These are phyloP conservation scores for Elongisporangium undulatum DNA, from an alignment of 352 stramenopile genomes.

Conservation along the genomic window DNA sequence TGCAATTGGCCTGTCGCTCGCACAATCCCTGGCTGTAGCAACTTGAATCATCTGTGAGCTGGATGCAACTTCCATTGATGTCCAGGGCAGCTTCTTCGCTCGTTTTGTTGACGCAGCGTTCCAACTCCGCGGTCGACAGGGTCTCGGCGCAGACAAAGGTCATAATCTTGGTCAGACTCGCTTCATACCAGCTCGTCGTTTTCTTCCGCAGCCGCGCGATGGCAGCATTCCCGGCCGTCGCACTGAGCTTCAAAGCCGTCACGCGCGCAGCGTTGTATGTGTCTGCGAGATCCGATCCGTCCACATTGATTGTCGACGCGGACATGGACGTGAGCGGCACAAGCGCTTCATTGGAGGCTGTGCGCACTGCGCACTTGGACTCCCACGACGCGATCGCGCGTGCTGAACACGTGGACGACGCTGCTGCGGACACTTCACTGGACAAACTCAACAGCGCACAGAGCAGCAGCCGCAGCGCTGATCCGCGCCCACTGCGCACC, in stretches of 20 bases:
- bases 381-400: constrained; percentile 46
- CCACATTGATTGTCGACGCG: constrained; percentile 50
- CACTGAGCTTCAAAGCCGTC: constrained; percentile 65
- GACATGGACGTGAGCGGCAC: constrained; percentile 49
- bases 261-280: constrained; percentile 68
- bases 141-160: constrained; percentile 72
- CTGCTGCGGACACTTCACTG: constrained; percentile 1
- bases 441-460: not conserved
- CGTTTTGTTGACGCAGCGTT: constrained; percentile 50
- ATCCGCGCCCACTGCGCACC: not conserved
- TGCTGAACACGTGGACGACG: constrained; percentile 44
- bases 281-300: constrained; percentile 46
- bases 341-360: constrained; percentile 46
- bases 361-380: constrained; percentile 49
- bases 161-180: constrained; percentile 56
- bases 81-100: constrained; percentile 48
- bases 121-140: constrained; percentile 28
- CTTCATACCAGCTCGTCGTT: constrained; percentile 56
- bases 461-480: not conserved
- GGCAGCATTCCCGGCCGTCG: constrained; percentile 44
- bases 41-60: constrained; percentile 37
- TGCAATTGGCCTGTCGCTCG: constrained; percentile 76
- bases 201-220: constrained; percentile 77
- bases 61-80: constrained; percentile 46
- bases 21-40: constrained; percentile 59